Evolutionary conservation across 1,284 basidiomycete genomes (phyloP).

Genomic region (Meripilus lineatus): DNA sequence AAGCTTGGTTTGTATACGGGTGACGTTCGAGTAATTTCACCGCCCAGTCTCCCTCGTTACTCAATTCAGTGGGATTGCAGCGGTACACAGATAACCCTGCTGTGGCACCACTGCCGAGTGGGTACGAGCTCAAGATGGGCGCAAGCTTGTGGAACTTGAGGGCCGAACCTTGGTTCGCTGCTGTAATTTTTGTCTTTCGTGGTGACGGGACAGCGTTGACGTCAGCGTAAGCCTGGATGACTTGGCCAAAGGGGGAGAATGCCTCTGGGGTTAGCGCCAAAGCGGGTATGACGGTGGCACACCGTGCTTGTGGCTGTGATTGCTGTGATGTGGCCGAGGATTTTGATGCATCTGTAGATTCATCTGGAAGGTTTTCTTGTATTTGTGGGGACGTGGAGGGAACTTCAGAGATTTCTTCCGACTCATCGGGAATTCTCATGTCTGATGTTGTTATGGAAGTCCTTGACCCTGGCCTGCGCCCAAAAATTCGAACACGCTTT

Average conservation of each 20-base stretch:
- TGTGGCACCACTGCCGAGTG: conserved; percentile 47
- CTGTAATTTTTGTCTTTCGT: conserved; percentile 63
- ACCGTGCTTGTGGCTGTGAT: too few relatives aligned
- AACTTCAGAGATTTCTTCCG: too few relatives aligned
- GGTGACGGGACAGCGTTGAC: conserved; percentile 51
- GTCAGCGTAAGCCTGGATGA: conserved; percentile 80
- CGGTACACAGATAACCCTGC: conserved; percentile 71
- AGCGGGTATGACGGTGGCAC: conserved; percentile 48
- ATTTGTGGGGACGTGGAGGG: background rate
- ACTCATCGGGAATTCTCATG: background rate
- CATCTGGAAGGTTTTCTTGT: too few relatives aligned
- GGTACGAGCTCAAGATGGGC: conserved; percentile 61
- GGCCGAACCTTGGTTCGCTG: conserved; percentile 86
- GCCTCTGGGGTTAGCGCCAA: conserved; percentile 79
- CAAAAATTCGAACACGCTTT: conserved; percentile 85
- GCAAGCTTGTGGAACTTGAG: conserved; percentile 87
- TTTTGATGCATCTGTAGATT: background rate
- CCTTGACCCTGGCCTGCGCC: conserved; percentile 36
- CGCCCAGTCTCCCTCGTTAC: conserved; percentile 42
- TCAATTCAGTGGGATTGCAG: conserved; percentile 54
- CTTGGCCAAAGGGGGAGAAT: conserved; percentile 80
- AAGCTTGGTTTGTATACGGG: conserved; percentile 78
- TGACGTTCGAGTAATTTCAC: conserved; percentile 72
- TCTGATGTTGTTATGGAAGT: background rate
- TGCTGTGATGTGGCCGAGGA: conserved; percentile 5